Conservation (phyloP, 148 eudicot species). For the Fagopyrum homotropicum region DNA sequence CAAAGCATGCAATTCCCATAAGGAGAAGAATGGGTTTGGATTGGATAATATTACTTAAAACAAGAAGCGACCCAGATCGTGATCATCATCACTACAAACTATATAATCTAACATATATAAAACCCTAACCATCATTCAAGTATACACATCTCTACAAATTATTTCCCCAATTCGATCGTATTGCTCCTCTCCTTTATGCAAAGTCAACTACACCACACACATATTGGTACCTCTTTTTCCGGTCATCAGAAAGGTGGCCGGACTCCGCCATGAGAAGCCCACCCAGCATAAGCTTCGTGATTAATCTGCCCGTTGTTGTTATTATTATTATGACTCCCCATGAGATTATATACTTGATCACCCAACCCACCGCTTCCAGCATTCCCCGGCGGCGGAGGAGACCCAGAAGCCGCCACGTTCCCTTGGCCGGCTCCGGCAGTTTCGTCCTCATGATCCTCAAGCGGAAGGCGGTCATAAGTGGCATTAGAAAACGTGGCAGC, state of each 20-base stretch:
- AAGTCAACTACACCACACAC: background rate
- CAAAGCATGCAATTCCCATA: background rate
- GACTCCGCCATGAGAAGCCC: conserved; percentile 13
- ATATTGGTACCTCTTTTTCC: background rate
- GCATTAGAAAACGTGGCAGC: conserved; percentile 62
- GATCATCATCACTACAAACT: conserved; percentile 1
- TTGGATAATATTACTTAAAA: background rate
- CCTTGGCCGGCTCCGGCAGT: background rate
- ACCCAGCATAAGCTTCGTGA: conserved; percentile 17
- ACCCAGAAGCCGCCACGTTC: background rate
- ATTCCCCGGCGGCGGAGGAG: background rate
- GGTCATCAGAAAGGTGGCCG: conserved; percentile 15
- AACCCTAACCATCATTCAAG: background rate
- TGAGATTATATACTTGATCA: conserved; percentile 12
- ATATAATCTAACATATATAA: background rate
- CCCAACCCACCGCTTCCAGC: background rate
- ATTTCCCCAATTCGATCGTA: background rate
- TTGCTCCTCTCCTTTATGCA: background rate
- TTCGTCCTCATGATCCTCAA: conserved; percentile 42
- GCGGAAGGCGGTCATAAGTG: conserved; percentile 51
- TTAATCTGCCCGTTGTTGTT: conserved; percentile 10
- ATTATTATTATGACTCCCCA: too few species aligned
- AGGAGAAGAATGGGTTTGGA: background rate
- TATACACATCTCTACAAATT: conserved; percentile 6
- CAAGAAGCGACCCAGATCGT: background rate